Percentiles rank a stretch among this genome's conserved stretches.
Evolutionary conservation across 176 grass and related monocot species (phyloP).

Genomic region (Zizania latifolia): DNA sequence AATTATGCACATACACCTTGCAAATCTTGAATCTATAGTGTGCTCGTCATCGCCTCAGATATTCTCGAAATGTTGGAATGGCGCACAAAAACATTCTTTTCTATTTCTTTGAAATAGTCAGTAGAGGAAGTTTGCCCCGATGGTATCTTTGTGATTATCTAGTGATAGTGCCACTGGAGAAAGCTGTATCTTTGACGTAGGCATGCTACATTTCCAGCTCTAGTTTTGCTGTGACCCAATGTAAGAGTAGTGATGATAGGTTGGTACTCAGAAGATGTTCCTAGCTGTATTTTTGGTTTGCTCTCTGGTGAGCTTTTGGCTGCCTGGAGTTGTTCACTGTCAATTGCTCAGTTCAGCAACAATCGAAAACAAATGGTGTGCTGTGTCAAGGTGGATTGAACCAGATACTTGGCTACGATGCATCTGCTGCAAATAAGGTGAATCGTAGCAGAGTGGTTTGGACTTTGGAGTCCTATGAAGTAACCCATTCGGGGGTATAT

Average conservation of each 20-base stretch:
- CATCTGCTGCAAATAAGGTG: too few species aligned
- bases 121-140: neutral
- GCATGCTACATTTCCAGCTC: neutral
- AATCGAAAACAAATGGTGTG: neutral
- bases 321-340: neutral
- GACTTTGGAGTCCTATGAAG: too few species aligned
- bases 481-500: too few species aligned
- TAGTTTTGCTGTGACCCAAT: neutral
- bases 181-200: conserved; percentile 6
- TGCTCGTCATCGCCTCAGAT: neutral
- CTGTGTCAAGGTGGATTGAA: neutral
- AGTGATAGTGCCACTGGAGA: conserved; percentile 7
- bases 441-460: too few species aligned
- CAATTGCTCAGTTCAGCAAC: neutral
- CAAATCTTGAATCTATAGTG: conserved; percentile 28
- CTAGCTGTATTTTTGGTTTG: neutral
- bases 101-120: conserved; percentile 13
- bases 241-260: neutral
- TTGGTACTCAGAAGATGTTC: neutral
- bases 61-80: conserved; percentile 26
- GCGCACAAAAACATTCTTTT: conserved; percentile 42
- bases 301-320: neutral
- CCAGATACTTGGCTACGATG: too few species aligned
- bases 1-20: conserved; percentile 35
- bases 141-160: neutral